Evolutionary conservation across 2,329 filamentous ascomycete species (phyloP).

Genomic region (Fusarium scirpi): DNA sequence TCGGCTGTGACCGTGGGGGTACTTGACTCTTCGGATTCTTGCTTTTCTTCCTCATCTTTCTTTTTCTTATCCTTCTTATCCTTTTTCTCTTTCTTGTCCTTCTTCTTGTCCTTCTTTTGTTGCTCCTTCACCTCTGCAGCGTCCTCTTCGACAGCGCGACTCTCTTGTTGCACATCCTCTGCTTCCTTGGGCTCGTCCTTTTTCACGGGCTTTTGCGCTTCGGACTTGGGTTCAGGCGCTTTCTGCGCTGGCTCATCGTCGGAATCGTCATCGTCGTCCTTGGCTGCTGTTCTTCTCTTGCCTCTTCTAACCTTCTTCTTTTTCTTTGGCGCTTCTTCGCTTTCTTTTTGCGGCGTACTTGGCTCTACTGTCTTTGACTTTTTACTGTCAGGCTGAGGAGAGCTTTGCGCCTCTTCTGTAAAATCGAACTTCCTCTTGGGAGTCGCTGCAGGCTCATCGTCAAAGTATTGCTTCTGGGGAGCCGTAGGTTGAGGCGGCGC

Average conservation of each 20-base stretch:
- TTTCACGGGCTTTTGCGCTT: slow-evolving; percentile 49
- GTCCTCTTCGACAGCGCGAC: slow-evolving; percentile 45
- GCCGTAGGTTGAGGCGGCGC: slow-evolving; percentile 8
- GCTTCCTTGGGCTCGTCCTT: slow-evolving; percentile 46
- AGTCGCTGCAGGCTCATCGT: slow-evolving; percentile 46
- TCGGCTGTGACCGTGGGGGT: slow-evolving; percentile 7
- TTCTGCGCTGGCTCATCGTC: slow-evolving; percentile 19
- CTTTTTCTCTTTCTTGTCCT: slow-evolving; percentile 22
- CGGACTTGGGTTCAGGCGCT: slow-evolving; percentile 42
- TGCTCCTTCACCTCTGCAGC: slow-evolving; percentile 45
- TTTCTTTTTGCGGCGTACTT: slow-evolving; percentile 10
- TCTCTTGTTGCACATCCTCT: slow-evolving; percentile 49
- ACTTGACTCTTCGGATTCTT: slow-evolving; percentile 23
- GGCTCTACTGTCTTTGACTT: slow-evolving; percentile 49
- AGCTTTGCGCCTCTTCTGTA: slow-evolving; percentile 45
- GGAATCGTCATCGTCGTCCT: slow-evolving; percentile 30
- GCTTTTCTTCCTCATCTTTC: slow-evolving; percentile 20
- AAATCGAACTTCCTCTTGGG: slow-evolving; percentile 55
- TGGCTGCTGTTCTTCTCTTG: slow-evolving; percentile 36
- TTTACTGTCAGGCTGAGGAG: slow-evolving; percentile 51
- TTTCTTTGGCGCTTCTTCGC: slow-evolving; percentile 39
- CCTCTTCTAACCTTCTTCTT: slow-evolving; percentile 45
- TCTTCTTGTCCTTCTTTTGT: slow-evolving; percentile 22
- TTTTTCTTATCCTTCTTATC: slow-evolving; percentile 19
- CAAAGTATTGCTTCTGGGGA: slow-evolving; percentile 44